Evolutionary conservation across 106 monocot species (phyloP), one percentile per base, ranked within the genome.

Genomic region (Apostasia shenzhenica): DNA sequence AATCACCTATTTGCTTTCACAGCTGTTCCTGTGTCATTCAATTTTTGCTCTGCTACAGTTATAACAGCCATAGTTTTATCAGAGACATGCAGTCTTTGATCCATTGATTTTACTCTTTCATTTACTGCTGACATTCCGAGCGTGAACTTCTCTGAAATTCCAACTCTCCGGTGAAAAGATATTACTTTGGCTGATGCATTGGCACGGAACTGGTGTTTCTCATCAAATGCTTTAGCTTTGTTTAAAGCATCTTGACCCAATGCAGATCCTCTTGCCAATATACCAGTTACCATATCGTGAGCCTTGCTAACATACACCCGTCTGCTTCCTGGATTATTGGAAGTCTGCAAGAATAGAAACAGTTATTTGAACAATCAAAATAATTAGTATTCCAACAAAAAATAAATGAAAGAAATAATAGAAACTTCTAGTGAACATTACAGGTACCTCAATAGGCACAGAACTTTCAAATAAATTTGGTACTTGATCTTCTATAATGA

Each of bases 31-130:
- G 88, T 95, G 55, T 89, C 76, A 77, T 75, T 86, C 57, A 95
- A 71, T 72, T 83, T 94, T 55, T 77, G 81, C 59, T 91, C 95
- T 57, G 95, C 95, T 14, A 81, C 91, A 38, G 69, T 84, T 74
- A 92, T 62, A 3, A 72, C 84, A 60, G 86, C 91, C 84, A 95
- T 80, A 41, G 91, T 95, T 86, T 83, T 88, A 74, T 91, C 91
- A 58, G 91, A 91, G 3, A 95, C 91, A 40, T 91, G 91, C 56
- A 95, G 59, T 56, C 59, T 88, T 79, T 95, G 88, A 75, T 95
- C 95, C 51, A 95, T 81, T 13, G 95, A 95, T 75, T 85, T 95
- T 59, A 91, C 91, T 75, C 91, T 95, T 68, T 95, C 95, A 63
- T 95, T 91, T 6, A 95, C 95, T 48, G 84, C 88, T 53, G 95